These are phyloP conservation scores for Yamadazyma buinensis DNA, from an alignment of 1,139 yeast species.

Conservation along the genomic window DNA sequence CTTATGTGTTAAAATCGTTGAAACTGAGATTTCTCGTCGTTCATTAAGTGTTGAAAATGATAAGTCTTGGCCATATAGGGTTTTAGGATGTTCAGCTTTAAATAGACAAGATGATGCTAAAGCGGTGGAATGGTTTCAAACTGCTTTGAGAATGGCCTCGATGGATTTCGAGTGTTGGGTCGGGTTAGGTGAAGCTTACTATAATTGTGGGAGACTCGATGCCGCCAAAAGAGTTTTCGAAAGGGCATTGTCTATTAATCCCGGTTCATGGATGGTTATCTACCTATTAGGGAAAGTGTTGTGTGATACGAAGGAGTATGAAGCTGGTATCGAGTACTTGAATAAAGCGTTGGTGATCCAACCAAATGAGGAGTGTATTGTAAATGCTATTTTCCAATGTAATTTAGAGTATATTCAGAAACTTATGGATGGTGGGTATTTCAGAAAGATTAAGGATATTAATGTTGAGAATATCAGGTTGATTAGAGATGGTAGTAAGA, in stretches of 20 bases:
- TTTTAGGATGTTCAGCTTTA: constrained; percentile 74
- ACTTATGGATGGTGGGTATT: constrained; percentile 58
- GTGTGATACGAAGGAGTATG: constrained; percentile 38
- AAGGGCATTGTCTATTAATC: constrained; percentile 50
- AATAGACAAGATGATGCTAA: constrained; percentile 70
- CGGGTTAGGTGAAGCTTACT: constrained; percentile 92
- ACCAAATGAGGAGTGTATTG: constrained; percentile 55
- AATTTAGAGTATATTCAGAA: constrained; percentile 51
- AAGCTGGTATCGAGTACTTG: constrained; percentile 29
- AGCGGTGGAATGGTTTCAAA: constrained; percentile 88
- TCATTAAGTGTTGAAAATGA: constrained; percentile 41
- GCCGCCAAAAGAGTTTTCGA: constrained; percentile 83
- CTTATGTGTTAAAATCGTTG: constrained; percentile 59
- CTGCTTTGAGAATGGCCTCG: constrained; percentile 68
- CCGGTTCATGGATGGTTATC: constrained; percentile 49
- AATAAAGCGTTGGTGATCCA: constrained; percentile 36
- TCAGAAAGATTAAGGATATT: constrained; percentile 50
- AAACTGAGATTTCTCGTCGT: constrained; percentile 58
- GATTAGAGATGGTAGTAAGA: constrained; percentile 38
- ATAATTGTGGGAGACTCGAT: constrained; percentile 76
- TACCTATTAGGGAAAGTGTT: constrained; percentile 67
- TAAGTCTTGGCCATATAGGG: constrained; percentile 80
- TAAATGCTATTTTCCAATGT: constrained; percentile 56
- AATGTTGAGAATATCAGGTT: constrained; percentile 45
- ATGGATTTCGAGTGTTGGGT: constrained; percentile 81